These are phyloP conservation scores for Dillenia turbinata DNA, from an alignment of 164 flowering plant species.

Conservation along the genomic window DNA sequence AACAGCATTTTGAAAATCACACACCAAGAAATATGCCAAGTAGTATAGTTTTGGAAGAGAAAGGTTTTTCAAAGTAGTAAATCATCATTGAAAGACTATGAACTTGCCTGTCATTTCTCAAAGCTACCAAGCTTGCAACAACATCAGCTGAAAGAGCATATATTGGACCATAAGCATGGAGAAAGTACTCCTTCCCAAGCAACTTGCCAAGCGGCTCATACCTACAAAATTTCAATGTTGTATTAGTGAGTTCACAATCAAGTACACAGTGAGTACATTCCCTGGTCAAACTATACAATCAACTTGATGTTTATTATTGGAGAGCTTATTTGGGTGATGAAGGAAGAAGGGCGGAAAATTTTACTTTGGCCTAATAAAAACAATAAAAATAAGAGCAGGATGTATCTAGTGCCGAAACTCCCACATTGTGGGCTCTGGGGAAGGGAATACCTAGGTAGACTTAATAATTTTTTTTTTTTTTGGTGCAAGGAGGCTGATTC, in stretches of 20 bases:
- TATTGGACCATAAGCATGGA: slow-evolving; percentile 97
- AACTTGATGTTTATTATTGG: too few relatives aligned
- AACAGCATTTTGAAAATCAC: background rate
- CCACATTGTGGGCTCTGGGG: too few relatives aligned
- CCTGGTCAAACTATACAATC: too few relatives aligned
- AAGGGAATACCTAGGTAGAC: too few relatives aligned
- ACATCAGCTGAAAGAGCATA: slow-evolving; percentile 97
- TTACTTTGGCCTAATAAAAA: too few relatives aligned
- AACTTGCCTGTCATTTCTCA: slow-evolving; percentile 74
- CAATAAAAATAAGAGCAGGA: background rate
- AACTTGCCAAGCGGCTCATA: slow-evolving; percentile 72
- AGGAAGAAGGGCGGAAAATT: too few relatives aligned
- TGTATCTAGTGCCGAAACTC: too few relatives aligned
- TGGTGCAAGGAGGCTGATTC: too few relatives aligned
- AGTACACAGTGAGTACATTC: too few relatives aligned
- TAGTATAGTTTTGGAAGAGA: background rate
- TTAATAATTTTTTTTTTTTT: too few relatives aligned
- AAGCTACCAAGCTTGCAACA: slow-evolving; percentile 77
- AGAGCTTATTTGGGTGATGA: too few relatives aligned
- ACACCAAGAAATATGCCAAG: background rate
- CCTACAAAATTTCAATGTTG: slow-evolving; percentile 45
- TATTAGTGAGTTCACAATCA: too few relatives aligned
- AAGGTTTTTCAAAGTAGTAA: background rate
- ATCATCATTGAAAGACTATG: background rate
- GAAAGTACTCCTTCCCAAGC: slow-evolving; percentile 91